Conservation (phyloP, 495 filamentous ascomycete genomes). For the Podospora conica region DNA sequence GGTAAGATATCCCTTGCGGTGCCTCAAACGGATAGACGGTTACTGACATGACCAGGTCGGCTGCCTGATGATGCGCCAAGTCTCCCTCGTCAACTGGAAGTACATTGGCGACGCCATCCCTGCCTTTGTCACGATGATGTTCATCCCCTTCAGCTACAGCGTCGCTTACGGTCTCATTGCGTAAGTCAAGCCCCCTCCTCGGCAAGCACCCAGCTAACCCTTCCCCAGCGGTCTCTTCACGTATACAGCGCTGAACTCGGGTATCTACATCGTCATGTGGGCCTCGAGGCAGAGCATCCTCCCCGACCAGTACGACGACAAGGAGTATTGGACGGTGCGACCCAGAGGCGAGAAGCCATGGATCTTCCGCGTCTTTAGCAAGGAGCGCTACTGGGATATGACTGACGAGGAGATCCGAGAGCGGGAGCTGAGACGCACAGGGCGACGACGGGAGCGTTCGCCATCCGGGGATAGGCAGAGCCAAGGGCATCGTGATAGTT, state of each 20-base stretch:
- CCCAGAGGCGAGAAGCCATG: slow-evolving; percentile 28
- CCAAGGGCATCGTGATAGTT: background rate
- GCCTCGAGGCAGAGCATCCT: slow-evolving; percentile 53
- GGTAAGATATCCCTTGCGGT: slow-evolving; percentile 35
- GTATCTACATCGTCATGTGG: slow-evolving; percentile 51
- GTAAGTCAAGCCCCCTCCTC: slow-evolving; percentile 30
- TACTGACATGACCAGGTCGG: slow-evolving; percentile 35
- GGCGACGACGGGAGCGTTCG: background rate
- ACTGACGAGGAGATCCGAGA: slow-evolving; percentile 3
- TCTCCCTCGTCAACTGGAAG: slow-evolving; percentile 48
- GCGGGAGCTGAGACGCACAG: background rate
- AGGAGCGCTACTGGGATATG: slow-evolving; percentile 12
- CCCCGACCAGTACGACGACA: slow-evolving; percentile 65
- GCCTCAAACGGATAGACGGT: background rate
- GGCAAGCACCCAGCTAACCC: background rate
- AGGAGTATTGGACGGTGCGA: slow-evolving; percentile 70
- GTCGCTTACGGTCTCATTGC: slow-evolving; percentile 76
- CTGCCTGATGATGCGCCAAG: slow-evolving; percentile 52
- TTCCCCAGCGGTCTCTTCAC: slow-evolving; percentile 58
- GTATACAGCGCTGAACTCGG: slow-evolving; percentile 61
- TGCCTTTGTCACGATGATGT: slow-evolving; percentile 69
- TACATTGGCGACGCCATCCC: slow-evolving; percentile 66
- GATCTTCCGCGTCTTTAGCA: slow-evolving; percentile 23
- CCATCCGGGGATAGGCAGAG: background rate
- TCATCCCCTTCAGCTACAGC: slow-evolving; percentile 79